These are phyloP conservation scores for Suillus tomentosus DNA, from an alignment of 768 basidiomycete species.

Conservation along the genomic window DNA sequence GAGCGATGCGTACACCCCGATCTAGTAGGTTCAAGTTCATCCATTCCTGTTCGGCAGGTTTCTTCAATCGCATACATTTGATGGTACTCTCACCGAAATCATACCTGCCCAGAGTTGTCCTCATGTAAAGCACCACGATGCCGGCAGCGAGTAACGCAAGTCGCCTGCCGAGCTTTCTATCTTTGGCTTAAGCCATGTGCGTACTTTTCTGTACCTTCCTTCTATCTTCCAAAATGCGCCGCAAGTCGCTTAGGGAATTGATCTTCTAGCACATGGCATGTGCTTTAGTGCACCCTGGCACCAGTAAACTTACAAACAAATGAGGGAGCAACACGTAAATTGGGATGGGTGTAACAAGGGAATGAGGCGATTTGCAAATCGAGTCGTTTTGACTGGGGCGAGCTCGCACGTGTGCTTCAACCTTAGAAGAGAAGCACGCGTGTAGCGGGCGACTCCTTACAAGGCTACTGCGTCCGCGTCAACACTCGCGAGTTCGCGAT, in stretches of 20 bases:
- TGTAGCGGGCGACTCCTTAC: no score
- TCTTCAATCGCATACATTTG: not conserved
- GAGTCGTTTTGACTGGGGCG: no score
- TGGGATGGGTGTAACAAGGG: no score
- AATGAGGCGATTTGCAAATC: no score
- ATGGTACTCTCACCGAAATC: not conserved
- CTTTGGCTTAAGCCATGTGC: not conserved
- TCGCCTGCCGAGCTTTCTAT: not conserved
- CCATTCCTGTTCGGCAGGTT: not conserved
- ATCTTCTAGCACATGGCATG: not conserved
- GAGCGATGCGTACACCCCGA: slow-evolving; percentile 29
- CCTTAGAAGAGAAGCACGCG: no score
- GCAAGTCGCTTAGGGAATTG: not conserved
- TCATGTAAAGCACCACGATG: not conserved
- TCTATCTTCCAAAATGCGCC: not conserved
- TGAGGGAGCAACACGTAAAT: no score
- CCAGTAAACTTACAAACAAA: not conserved
- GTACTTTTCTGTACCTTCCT: not conserved
- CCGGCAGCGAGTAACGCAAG: not conserved
- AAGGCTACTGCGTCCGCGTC: no score
- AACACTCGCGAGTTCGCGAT: no score
- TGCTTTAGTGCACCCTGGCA: not conserved
- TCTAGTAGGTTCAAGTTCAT: slow-evolving; percentile 21
- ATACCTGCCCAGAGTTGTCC: not conserved
- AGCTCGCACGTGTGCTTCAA: no score